Evolutionary conservation across 2,329 filamentous ascomycete genomes (phyloP).

Genomic region (Tolypocladium sp.): DNA sequence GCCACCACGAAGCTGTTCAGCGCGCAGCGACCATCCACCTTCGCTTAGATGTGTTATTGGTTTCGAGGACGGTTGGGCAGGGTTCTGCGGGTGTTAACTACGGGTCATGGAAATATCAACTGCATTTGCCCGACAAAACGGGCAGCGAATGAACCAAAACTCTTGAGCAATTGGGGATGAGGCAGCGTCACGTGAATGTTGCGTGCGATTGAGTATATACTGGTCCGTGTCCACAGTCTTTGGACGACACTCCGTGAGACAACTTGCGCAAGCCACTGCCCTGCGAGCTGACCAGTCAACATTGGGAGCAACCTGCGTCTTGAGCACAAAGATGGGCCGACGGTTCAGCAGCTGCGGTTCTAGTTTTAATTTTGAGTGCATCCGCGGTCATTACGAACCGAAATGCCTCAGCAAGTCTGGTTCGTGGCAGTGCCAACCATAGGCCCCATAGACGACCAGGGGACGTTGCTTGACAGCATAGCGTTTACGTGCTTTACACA

Average conservation of each 20-base stretch:
- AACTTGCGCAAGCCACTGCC: neutral
- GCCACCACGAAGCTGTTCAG: conserved; percentile 85
- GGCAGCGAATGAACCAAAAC: conserved; percentile 36
- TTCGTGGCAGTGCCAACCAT: too few species aligned
- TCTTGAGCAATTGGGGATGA: neutral
- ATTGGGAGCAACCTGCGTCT: neutral
- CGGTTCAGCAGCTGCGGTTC: neutral
- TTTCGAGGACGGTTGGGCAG: conserved; percentile 42
- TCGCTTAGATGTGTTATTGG: conserved; percentile 72
- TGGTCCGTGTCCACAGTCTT: neutral
- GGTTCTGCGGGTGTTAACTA: conserved; percentile 52
- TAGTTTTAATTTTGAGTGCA: neutral
- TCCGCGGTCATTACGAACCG: neutral
- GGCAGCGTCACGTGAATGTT: neutral
- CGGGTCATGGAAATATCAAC: conserved; percentile 51
- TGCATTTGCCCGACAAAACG: conserved; percentile 45
- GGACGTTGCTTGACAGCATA: neutral
- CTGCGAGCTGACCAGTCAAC: too few species aligned
- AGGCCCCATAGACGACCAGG: too few species aligned
- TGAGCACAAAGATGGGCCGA: neutral
- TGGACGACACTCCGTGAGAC: neutral
- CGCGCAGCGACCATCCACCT: conserved; percentile 89
- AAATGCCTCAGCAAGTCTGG: neutral
- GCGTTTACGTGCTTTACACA: neutral
- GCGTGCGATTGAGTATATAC: neutral